These are phyloP conservation scores for Aspergillus sp. DNA, from an alignment of 2,329 filamentous ascomycete species.

Conservation along the genomic window DNA sequence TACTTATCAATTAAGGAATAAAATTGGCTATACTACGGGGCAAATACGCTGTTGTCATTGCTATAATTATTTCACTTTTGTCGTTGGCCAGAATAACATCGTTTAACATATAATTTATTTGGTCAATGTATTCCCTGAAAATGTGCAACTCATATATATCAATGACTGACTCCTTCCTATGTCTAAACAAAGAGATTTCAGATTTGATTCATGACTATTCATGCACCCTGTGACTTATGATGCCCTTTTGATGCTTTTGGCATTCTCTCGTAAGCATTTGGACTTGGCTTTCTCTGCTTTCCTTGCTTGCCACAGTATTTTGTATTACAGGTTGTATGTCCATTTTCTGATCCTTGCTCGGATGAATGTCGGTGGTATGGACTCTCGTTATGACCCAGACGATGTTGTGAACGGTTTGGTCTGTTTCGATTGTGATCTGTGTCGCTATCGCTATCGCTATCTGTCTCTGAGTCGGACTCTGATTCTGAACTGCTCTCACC, in stretches of 20 bases:
- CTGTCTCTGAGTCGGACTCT: conserved; percentile 48
- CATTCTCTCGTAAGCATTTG: conserved; percentile 44
- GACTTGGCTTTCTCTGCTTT: conserved; percentile 32
- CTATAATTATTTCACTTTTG: too few relatives aligned
- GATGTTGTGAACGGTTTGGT: conserved; percentile 13
- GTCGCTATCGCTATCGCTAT: conserved; percentile 42
- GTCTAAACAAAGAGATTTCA: neutral
- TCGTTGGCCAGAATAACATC: too few relatives aligned
- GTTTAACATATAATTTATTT: too few relatives aligned
- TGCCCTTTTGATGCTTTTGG: conserved; percentile 25
- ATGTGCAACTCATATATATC: too few relatives aligned
- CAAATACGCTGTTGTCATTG: conserved; percentile 15
- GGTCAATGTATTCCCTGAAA: too few relatives aligned
- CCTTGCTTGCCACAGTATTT: conserved; percentile 15
- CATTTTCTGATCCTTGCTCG: conserved; percentile 10
- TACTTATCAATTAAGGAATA: conserved; percentile 8
- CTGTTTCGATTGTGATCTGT: conserved; percentile 19
- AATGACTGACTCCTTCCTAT: too few relatives aligned
- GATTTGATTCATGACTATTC: conserved; percentile 2
- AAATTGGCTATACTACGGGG: conserved; percentile 10
- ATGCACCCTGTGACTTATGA: conserved; percentile 5
- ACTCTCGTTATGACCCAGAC: conserved; percentile 4
- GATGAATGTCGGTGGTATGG: conserved; percentile 5
- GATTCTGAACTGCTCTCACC: conserved; percentile 68
- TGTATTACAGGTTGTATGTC: conserved; percentile 11